Conservation (phyloP, 257 asterid species). For the Fraxinus americana region DNA sequence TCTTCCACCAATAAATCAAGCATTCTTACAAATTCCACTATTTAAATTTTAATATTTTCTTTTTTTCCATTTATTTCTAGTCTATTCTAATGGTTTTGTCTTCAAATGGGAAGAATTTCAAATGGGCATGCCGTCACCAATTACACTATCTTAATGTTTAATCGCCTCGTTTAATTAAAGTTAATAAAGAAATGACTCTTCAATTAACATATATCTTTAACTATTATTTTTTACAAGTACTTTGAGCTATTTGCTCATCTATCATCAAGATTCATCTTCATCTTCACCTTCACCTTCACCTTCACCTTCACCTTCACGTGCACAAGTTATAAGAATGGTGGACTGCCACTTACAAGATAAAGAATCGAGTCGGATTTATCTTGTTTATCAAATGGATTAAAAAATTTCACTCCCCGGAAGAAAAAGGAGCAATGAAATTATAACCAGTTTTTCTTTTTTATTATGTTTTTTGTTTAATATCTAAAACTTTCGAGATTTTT, state of each 20-base stretch:
- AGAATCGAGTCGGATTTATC: no score
- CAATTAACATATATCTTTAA: background rate
- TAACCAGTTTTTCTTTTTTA: no score
- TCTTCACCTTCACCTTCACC: no score
- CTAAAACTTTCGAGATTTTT: no score
- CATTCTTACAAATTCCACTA: conserved; percentile 51
- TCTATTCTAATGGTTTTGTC: conserved; percentile 42
- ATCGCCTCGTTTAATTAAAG: background rate
- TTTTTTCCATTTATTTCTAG: conserved; percentile 32
- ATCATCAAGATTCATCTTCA: background rate
- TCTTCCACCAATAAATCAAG: conserved; percentile 50
- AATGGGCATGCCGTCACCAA: conserved; percentile 50
- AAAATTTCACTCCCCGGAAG: no score
- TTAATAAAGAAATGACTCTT: background rate
- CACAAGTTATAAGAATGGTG: no score
- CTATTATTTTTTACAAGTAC: background rate
- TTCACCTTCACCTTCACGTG: background rate
- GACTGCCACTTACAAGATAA: no score
- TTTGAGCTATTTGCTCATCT: background rate
- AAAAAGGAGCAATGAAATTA: no score
- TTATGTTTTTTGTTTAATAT: no score
- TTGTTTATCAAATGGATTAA: no score
- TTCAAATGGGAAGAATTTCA: conserved; percentile 47
- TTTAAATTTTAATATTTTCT: conserved; percentile 13
- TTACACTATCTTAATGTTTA: conserved; percentile 16